Conservation (phyloP, 179 eudicot genomes). For the Actinidia arguta region DNA sequence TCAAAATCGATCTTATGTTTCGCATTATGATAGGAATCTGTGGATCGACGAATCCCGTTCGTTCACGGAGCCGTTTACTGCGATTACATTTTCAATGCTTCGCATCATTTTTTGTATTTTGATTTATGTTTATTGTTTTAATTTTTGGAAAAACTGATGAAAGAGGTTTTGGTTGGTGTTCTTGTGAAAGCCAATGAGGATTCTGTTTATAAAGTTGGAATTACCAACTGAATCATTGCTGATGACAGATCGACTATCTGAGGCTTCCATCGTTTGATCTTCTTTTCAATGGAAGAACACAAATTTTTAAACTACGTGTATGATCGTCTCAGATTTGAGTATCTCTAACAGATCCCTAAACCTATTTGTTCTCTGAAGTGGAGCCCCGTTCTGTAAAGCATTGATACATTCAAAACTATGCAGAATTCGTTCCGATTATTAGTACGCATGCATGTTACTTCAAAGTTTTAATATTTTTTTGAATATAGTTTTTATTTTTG, state of each 20-base stretch:
- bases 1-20: constrained; percentile 37
- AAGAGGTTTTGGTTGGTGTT: no score
- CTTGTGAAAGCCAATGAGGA: constrained; percentile 37
- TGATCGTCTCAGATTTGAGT: no score
- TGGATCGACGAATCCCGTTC: constrained; percentile 32
- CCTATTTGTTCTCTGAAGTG: no score
- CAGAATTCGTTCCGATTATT: no score
- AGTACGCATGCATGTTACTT: no score
- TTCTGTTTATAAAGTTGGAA: constrained; percentile 32
- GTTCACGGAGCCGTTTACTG: constrained; percentile 55
- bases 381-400: no score
- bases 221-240: constrained; percentile 51
- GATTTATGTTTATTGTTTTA: not conserved
- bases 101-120: not conserved
- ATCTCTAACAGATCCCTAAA: no score
- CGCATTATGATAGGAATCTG: constrained; percentile 59
- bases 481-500: no score
- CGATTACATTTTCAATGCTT: constrained; percentile 36
- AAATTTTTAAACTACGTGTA: no score
- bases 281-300: no score
- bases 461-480: no score
- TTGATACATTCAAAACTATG: no score
- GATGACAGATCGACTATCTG: constrained; percentile 51
- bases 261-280: constrained; percentile 42
- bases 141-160: not conserved